A percentile compares a stretch with the other conserved stretches of the same genome.
These are phyloP conservation scores for Trichoderma endophyticum DNA, from an alignment of 2,329 filamentous ascomycete genomes.

Conservation along the genomic window DNA sequence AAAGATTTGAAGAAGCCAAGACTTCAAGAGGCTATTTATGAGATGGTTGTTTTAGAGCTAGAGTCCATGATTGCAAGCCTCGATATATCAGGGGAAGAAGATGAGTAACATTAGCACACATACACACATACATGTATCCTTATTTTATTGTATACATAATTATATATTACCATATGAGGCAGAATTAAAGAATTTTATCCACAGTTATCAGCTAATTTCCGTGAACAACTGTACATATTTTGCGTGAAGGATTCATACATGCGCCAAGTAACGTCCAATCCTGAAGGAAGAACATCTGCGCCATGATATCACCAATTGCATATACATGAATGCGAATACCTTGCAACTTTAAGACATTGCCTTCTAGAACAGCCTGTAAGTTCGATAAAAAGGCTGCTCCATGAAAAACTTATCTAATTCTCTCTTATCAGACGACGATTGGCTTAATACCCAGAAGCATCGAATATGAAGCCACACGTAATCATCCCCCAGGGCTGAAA, in stretches of 20 bases:
- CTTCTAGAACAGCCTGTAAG: background rate
- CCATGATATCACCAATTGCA: background rate
- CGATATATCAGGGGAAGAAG: background rate
- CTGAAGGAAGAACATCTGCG: background rate
- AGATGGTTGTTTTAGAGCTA: background rate
- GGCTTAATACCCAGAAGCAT: background rate
- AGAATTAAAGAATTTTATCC: background rate
- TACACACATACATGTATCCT: background rate
- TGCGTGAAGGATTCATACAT: background rate
- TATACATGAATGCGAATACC: background rate
- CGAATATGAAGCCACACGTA: background rate
- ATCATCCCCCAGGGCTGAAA: background rate
- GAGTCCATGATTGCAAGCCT: conserved; percentile 6
- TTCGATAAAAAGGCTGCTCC: background rate
- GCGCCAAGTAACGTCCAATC: background rate
- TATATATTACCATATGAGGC: background rate
- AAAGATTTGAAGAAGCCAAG: conserved; percentile 6
- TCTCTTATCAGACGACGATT: background rate
- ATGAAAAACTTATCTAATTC: background rate
- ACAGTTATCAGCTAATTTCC: background rate
- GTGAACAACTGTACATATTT: background rate
- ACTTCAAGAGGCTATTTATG: background rate
- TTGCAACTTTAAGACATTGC: background rate
- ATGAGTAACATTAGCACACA: background rate
- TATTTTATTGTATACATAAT: background rate